Conservation (phyloP, 2,329 filamentous ascomycete species). For the Huntiella bhutanensis region DNA sequence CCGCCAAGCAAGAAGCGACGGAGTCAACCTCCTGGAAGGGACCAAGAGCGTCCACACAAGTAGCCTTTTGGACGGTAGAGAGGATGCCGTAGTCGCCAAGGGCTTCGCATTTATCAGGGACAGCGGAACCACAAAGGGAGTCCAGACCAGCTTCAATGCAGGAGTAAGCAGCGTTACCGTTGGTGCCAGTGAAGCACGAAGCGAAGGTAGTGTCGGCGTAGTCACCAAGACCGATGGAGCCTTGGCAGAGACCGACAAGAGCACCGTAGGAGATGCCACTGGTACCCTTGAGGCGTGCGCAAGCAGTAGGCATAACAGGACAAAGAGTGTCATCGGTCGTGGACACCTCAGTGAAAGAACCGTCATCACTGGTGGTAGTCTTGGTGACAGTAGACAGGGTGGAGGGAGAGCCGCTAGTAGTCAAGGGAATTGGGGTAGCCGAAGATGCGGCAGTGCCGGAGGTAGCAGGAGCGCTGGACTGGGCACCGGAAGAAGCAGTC, state of each 20-base stretch:
- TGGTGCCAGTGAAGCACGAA: neutral
- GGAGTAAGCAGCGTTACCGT: conserved; percentile 2
- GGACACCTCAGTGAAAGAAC: neutral
- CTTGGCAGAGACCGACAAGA: neutral
- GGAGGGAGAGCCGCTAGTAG: neutral
- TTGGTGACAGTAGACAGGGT: conserved; percentile 1
- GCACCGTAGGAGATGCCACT: neutral
- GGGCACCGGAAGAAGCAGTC: too few species aligned
- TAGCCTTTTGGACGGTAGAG: neutral
- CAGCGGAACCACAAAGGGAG: neutral
- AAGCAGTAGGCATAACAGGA: conserved; percentile 2
- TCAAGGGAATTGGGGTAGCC: neutral
- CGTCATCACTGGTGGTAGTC: neutral
- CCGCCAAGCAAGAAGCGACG: conserved; percentile 1
- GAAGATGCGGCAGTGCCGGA: neutral
- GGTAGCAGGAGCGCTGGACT: too few species aligned
- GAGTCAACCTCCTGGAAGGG: neutral
- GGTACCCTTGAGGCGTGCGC: neutral
- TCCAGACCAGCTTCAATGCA: neutral
- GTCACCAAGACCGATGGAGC: conserved; percentile 1
- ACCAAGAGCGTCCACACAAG: conserved; percentile 4
- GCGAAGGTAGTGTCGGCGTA: neutral
- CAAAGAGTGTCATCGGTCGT: neutral
- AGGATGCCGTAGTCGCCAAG: neutral
- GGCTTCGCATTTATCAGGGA: neutral